Evolutionary conservation across 306 rosid species (phyloP).

Genomic region (Cucumis melo): DNA sequence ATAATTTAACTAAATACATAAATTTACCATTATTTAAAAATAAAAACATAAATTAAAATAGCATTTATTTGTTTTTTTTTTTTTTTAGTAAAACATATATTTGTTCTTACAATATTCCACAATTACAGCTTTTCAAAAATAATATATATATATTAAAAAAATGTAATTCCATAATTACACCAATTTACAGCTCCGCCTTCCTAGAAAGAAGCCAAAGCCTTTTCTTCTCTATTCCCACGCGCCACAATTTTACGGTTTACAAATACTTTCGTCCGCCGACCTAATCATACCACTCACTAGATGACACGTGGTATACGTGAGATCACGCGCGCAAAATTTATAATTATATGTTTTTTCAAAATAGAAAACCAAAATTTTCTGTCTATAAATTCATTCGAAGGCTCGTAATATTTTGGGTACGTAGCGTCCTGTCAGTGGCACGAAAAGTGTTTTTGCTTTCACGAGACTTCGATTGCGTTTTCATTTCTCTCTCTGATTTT

Average conservation of each 20-base stretch:
- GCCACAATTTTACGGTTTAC: background rate
- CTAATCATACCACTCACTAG: accelerated
- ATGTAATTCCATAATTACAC: background rate
- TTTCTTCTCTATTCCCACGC: background rate
- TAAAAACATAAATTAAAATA: background rate
- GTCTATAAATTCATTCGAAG: background rate
- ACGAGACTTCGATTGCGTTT: background rate
- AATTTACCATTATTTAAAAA: too few relatives aligned
- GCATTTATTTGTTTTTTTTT: background rate
- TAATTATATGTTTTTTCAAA: background rate
- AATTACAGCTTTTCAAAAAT: too few relatives aligned
- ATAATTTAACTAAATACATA: too few relatives aligned
- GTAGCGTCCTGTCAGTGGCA: background rate
- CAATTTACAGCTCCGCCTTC: background rate
- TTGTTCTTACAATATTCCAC: background rate
- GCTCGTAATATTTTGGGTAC: background rate
- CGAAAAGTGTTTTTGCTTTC: background rate
- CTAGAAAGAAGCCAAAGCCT: background rate
- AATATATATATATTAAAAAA: too few relatives aligned
- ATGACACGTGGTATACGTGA: background rate
- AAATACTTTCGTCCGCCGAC: background rate
- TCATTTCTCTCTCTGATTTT: background rate
- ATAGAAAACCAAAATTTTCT: background rate
- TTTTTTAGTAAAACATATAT: background rate
- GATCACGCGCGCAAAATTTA: background rate